Percentiles rank a stretch among this genome's conserved stretches.
Evolutionary conservation across 306 rosid species (phyloP).

Genomic region (Cucumis hystrix): DNA sequence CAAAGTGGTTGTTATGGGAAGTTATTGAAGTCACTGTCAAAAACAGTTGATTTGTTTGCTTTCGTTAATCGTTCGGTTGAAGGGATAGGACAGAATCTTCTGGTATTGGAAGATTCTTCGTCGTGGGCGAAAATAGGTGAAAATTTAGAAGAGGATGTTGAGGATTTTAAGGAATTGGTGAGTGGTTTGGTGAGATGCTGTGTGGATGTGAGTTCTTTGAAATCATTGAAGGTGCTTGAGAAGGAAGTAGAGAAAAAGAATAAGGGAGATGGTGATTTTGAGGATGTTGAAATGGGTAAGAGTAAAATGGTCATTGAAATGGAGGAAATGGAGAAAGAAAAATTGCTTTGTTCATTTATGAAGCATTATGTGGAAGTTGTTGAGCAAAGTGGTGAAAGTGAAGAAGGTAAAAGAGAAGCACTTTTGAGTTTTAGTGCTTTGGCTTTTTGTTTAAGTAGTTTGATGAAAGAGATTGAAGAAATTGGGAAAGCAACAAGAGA

Average conservation of each 20-base stretch:
- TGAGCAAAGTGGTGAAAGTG: conserved; percentile 17
- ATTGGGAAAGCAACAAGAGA: background rate
- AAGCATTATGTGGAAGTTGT: conserved; percentile 18
- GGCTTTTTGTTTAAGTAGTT: conserved; percentile 23
- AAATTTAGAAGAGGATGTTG: conserved; percentile 25
- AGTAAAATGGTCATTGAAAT: background rate
- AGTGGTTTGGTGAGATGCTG: conserved; percentile 18
- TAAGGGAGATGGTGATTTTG: background rate
- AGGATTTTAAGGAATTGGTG: conserved; percentile 25
- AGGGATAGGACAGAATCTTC: conserved; percentile 13
- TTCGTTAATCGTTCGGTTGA: conserved; percentile 21
- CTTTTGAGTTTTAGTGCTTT: conserved; percentile 30
- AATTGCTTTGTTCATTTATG: conserved; percentile 22
- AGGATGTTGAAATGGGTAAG: conserved; percentile 45
- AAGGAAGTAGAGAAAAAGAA: conserved; percentile 21
- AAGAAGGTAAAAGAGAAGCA: conserved; percentile 30
- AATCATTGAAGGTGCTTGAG: conserved; percentile 28
- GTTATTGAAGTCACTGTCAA: conserved; percentile 32
- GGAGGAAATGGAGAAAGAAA: conserved; percentile 27
- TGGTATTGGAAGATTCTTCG: too few relatives aligned
- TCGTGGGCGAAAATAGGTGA: conserved; percentile 15
- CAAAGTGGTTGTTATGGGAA: conserved; percentile 26
- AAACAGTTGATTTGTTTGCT: conserved; percentile 24
- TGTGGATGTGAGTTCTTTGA: conserved; percentile 20
- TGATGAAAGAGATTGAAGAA: conserved; percentile 4